phyloP scores from a whole-genome alignment of 1,284 basidiomycete species.

The Ceratobasidium sp. region DNA sequence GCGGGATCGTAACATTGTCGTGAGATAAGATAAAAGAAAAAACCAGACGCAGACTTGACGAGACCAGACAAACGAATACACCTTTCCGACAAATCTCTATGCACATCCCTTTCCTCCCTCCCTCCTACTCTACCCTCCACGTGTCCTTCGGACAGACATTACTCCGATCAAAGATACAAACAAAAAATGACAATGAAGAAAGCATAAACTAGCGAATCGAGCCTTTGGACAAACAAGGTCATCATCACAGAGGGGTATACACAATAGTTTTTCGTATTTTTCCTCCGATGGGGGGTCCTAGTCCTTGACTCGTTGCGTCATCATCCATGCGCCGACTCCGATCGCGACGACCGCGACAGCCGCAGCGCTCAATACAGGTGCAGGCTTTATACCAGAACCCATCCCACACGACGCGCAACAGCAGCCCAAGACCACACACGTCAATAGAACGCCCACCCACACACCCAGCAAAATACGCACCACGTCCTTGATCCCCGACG shows the following conservation, averaged over 20 bases:
- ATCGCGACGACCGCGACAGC: constrained; percentile 23
- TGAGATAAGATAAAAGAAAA: constrained; percentile 31
- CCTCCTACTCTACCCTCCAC: too few species aligned
- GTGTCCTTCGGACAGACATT: not conserved
- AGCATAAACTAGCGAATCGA: constrained; percentile 9
- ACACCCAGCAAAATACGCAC: constrained; percentile 34
- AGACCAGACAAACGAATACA: constrained; percentile 21
- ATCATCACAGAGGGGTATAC: constrained; percentile 5
- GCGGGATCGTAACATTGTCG: constrained; percentile 25
- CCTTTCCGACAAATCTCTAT: not conserved
- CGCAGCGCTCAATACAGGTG: constrained; percentile 24
- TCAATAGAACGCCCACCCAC: constrained; percentile 12
- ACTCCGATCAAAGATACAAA: constrained; percentile 4
- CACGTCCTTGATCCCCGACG: constrained; percentile 24
- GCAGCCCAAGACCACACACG: constrained; percentile 15
- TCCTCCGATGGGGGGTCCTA: not conserved
- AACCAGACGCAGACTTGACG: constrained; percentile 6
- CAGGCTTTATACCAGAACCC: constrained; percentile 1
- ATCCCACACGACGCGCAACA: not conserved
- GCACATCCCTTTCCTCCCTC: not conserved
- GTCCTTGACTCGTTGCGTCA: constrained; percentile 34
- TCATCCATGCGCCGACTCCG: constrained; percentile 22
- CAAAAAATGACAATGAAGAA: constrained; percentile 2
- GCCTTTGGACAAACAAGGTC: constrained; percentile 3
- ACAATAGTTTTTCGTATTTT: not conserved